These are phyloP conservation scores for Dioscorea cayenensis DNA, from an alignment of 116 monocot genomes.

Conservation along the genomic window DNA sequence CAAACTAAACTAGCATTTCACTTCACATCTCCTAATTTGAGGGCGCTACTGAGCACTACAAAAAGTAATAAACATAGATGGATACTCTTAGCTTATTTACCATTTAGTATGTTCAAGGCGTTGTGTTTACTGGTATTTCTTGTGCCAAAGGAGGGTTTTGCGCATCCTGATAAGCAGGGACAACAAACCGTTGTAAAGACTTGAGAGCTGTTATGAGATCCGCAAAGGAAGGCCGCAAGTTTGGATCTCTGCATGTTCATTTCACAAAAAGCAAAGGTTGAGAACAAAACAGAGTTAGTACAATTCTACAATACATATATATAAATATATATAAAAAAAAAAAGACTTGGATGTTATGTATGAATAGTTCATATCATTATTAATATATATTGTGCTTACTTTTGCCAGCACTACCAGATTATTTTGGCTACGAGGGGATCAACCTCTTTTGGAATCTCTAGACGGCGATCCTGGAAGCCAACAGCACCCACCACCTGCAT, in stretches of 20 bases:
- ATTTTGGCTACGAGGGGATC: conserved; percentile 81
- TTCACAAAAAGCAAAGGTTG: neutral
- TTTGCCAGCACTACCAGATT: conserved; percentile 95
- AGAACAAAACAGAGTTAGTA: neutral
- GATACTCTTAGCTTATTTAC: neutral
- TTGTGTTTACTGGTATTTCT: conserved; percentile 67
- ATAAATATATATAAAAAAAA: too few relatives aligned
- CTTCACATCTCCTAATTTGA: too few relatives aligned
- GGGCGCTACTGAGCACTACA: too few relatives aligned
- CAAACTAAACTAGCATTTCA: too few relatives aligned
- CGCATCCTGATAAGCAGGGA: conserved; percentile 40
- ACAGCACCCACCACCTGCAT: conserved; percentile 99
- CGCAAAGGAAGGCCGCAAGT: conserved; percentile 82
- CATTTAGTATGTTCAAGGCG: conserved; percentile 31
- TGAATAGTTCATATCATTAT: neutral
- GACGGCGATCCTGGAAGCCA: conserved; percentile 86
- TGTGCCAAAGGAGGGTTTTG: conserved; percentile 33
- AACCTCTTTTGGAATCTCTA: conserved; percentile 93
- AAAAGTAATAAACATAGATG: neutral
- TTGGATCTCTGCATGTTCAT: conserved; percentile 68
- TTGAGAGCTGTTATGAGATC: conserved; percentile 60
- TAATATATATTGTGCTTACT: conserved; percentile 29
- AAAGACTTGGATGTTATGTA: too few relatives aligned
- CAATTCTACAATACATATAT: neutral
- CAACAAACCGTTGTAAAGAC: conserved; percentile 62